Base-by-base conservation (phyloP, 345 rosid species). In the Hibiscus trionum region DNA sequence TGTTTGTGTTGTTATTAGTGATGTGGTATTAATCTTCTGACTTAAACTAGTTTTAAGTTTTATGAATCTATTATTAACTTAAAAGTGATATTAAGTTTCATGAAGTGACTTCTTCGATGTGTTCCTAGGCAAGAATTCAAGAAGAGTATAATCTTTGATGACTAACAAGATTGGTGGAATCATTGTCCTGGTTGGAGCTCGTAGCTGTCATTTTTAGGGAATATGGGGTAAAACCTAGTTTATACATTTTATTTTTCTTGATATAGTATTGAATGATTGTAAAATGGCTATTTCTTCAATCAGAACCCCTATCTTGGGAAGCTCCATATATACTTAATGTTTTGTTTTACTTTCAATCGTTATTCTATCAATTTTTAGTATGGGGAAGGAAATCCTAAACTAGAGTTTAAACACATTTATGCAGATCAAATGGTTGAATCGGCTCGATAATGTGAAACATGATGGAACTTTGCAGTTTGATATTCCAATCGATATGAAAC, bases 401-500 rank as follows among this genome's bases (percentile, higher is more conserved):
- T 35, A 35, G 47, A n/a, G 8, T 35, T n/a, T n/a, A 35, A 35
- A 61, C 2, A 62, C 29, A 61, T 62, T 12, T 70, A 70, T 83
- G 90, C 92, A 94, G 98, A 83, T 88, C 65, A 79, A 86, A 79
- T 82, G 92, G 80, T 73, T 94, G 78, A 90, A 86, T 62, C 86
- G 97, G 81, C 82, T 91, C 74, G 96, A 97, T 69, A 94, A 93
- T n/a, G 96, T 94, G 70, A 91, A 88, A 83, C 86, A 84, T 84
- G 86, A 94, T 80, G 99, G 99, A 73, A 95, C 99, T 0, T 97
- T 95, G 17, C 98, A 87, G 66, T 85, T 90, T 85, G 89, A 89
- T 70, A 84, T 95, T 73, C 94, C 98, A 47, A 87, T 80, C 29
- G 89, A 92, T 83, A 87, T 86, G 72, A 88, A 85, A 76, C 81